Evolutionary conservation across 1,139 yeast species (phyloP), one percentile per base, ranked within the genome.

Genomic region (Diutina sp.): DNA sequence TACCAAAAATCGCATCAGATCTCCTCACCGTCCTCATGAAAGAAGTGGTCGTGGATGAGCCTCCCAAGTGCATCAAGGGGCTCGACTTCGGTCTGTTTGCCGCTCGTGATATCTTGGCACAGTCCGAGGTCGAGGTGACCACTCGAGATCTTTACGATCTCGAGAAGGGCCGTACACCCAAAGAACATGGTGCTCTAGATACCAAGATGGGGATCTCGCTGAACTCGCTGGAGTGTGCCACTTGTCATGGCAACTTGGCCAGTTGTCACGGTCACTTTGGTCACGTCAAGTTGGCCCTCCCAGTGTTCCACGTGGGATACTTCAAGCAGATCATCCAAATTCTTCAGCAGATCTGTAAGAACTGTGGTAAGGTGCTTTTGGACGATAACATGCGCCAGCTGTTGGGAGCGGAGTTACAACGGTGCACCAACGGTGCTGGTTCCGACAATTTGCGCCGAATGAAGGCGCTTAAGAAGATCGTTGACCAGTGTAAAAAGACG

Each of bases 231-330:
- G 96, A 87, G 66, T 95, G 99, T 75, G 69, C 82, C 16, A 95
- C 98, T 0, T 95, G 99, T 72, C 90, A 84, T 63, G 98, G 98
- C 8, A 85, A 85, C 63, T 74, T 95, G 64, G 97, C 97, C 0
- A 82, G 96, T 1, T 95, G 99, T 69, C 97, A 93, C 71, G 99
- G 99, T 57, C 99, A 95, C 72, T 95, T 95, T 69, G 99, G 99
- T 51, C 96, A 95, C 66, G 83, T 95, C 61, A 82, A 90, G 63
- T 77, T 95, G 57, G 97, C 98, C 0, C 75, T 95, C 55, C 99
- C 99, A 1, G 98, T 91, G 18, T 95, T 93, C 72, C 99, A 95
- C 67, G 95, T 93, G 53, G 99, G 99, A 6, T 95, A 90, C 68
- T 93, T 95, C 78, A 93, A 91, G 69, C 85, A 95, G 48, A 88